Evolutionary conservation across 2,329 filamentous ascomycete genomes (phyloP).

Genomic region (Ophiocordyceps camponoti-leonardi): DNA sequence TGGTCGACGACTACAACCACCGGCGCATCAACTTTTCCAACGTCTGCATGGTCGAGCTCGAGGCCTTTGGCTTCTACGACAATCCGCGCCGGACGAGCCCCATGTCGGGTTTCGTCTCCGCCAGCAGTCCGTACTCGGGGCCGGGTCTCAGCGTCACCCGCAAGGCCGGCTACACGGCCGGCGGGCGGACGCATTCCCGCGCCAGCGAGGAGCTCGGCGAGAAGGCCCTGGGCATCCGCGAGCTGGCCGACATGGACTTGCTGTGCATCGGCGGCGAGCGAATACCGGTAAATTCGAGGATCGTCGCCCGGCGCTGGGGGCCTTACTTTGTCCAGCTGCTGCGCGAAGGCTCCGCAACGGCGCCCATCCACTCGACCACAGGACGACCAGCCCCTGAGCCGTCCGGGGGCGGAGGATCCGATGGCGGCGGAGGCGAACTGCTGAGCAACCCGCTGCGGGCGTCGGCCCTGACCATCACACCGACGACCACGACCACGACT

Average conservation of each 20-base stretch:
- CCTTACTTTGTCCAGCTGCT: slow-evolving; percentile 90
- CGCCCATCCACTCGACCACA: slow-evolving; percentile 17
- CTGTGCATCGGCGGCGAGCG: slow-evolving; percentile 80
- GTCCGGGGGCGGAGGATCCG: too few species aligned
- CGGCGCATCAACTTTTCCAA: slow-evolving; percentile 95
- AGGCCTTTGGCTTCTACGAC: slow-evolving; percentile 93
- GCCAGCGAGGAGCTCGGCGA: slow-evolving; percentile 77
- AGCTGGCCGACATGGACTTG: slow-evolving; percentile 93
- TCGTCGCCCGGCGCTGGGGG: slow-evolving; percentile 80
- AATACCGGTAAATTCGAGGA: slow-evolving; percentile 81
- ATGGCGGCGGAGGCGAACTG: slow-evolving; percentile 16
- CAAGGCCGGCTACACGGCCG: slow-evolving; percentile 49
- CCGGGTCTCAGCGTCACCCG: slow-evolving; percentile 37
- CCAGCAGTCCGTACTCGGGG: slow-evolving; percentile 51
- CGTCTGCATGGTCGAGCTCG: slow-evolving; percentile 89
- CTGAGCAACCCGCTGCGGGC: slow-evolving; percentile 46
- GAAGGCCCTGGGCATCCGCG: slow-evolving; percentile 60
- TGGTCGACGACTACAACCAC: slow-evolving; percentile 97
- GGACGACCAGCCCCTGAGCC: too few species aligned
- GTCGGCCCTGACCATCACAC: slow-evolving; percentile 70
- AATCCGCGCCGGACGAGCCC: slow-evolving; percentile 70
- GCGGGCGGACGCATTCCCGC: slow-evolving; percentile 57
- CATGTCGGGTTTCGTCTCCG: slow-evolving; percentile 69
- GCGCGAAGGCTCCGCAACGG: slow-evolving; percentile 55
- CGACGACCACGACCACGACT: slow-evolving; percentile 34